These are phyloP conservation scores for Clonostachys sp. DNA, from an alignment of 2,329 filamentous ascomycete genomes.

Conservation along the genomic window DNA sequence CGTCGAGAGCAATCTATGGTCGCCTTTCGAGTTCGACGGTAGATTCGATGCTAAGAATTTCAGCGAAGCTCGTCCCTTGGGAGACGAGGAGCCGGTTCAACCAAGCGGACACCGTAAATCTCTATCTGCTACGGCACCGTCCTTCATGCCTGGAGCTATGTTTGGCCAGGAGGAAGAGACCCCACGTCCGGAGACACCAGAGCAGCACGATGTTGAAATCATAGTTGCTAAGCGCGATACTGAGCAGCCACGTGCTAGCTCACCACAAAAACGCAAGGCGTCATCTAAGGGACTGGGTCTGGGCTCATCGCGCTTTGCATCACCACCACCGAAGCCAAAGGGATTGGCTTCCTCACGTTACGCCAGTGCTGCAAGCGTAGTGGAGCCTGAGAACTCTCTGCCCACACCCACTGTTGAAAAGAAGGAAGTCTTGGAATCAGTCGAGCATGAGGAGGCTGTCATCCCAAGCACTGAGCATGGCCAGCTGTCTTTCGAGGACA, in stretches of 20 bases:
- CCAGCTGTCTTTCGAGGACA: constrained; percentile 67
- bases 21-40: constrained; percentile 57
- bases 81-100: constrained; percentile 24
- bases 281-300: constrained; percentile 21
- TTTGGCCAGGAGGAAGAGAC: constrained; percentile 12
- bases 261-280: constrained; percentile 20
- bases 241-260: neutral
- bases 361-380: constrained; percentile 17
- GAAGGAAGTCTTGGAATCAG: constrained; percentile 14
- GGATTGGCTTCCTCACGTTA: constrained; percentile 39
- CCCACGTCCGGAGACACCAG: constrained; percentile 4
- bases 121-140: constrained; percentile 66
- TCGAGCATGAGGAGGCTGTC: constrained; percentile 15
- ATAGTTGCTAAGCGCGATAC: neutral
- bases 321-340: constrained; percentile 33
- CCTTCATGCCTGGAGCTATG: constrained; percentile 53
- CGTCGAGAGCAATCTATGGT: constrained; percentile 36
- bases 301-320: constrained; percentile 43
- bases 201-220: constrained; percentile 4
- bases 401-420: constrained; percentile 17
- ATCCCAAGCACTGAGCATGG: constrained; percentile 4
- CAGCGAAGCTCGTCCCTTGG: constrained; percentile 45
- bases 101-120: constrained; percentile 37
- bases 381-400: constrained; percentile 25
- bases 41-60: constrained; percentile 43